phyloP scores from a whole-genome alignment of 306 rosid species.

The Datisca glomerata region DNA sequence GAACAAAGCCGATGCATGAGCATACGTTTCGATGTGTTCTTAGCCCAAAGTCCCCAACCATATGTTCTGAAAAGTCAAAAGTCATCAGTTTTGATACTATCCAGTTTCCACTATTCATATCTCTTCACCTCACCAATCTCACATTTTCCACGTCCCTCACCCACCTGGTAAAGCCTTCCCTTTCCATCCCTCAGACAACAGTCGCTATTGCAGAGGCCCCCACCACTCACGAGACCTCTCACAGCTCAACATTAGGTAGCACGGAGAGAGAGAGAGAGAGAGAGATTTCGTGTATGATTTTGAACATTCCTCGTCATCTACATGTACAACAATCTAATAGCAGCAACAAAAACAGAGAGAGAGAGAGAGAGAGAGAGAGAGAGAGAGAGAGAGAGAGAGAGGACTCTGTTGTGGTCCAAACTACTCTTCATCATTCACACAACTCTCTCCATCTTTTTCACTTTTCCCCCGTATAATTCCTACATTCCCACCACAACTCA shows the following conservation, averaged over 20 bases:
- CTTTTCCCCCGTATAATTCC: constrained; percentile 8
- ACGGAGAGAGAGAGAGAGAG: not conserved
- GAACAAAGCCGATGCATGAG: not conserved
- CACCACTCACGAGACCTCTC: constrained; percentile 28
- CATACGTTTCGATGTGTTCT: constrained; percentile 13
- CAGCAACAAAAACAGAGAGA: constrained; percentile 2
- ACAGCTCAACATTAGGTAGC: not conserved
- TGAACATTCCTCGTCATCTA: constrained; percentile 1
- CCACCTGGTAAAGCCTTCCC: not conserved
- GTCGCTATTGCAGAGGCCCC: constrained; percentile 12
- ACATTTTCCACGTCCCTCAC: not conserved
- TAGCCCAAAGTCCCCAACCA: not conserved
- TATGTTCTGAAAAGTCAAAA: too few relatives aligned
- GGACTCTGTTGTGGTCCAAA: constrained; percentile 37
- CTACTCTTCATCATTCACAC: constrained; percentile 8
- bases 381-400: constrained; percentile 11
- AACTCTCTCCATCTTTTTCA: not conserved
- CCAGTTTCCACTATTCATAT: not conserved
- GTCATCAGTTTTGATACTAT: too few relatives aligned
- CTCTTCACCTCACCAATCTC: not conserved
- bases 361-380: not conserved
- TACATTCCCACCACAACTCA: constrained; percentile 6
- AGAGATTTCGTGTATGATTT: not conserved
- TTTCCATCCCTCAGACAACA: not conserved
- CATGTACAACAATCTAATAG: constrained; percentile 9